phyloP scores from a whole-genome alignment of 441 rosid species.

The Populus tomentosa region DNA sequence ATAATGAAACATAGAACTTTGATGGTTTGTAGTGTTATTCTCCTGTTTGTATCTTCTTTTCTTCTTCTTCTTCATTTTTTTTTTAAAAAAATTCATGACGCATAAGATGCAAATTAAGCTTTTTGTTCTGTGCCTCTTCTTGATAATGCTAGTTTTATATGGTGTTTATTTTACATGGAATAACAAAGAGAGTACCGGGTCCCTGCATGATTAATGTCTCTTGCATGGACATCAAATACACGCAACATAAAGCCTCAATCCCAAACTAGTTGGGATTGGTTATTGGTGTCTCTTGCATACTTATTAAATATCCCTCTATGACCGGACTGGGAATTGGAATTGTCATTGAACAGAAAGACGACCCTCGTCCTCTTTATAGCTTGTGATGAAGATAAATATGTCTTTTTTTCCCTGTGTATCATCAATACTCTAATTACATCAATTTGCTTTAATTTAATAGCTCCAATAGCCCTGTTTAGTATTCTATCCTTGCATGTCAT shows the following conservation, averaged over 20 bases:
- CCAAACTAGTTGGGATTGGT: neutral
- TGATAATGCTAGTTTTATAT: neutral
- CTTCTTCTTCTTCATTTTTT: too few relatives aligned
- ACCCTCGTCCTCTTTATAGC: neutral
- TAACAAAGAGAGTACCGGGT: neutral
- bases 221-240: neutral
- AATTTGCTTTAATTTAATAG: neutral
- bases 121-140: conserved; percentile 1
- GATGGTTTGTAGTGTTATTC: conserved; percentile 59
- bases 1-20: conserved; percentile 87
- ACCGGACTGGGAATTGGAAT: neutral
- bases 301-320: neutral
- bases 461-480: neutral
- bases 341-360: neutral
- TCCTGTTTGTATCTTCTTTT: conserved; percentile 9
- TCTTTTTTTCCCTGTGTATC: neutral
- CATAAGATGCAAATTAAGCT: conserved; percentile 9
- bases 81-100: conserved; percentile 1
- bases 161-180: neutral
- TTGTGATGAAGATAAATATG: neutral
- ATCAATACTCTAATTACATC: too few relatives aligned
- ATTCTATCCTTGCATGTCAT: neutral
- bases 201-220: neutral
- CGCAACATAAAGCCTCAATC: neutral
- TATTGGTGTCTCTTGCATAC: neutral